Base-by-base conservation (phyloP, 805 yeast genomes). In the Sugiyamaella mastotermitis region DNA sequence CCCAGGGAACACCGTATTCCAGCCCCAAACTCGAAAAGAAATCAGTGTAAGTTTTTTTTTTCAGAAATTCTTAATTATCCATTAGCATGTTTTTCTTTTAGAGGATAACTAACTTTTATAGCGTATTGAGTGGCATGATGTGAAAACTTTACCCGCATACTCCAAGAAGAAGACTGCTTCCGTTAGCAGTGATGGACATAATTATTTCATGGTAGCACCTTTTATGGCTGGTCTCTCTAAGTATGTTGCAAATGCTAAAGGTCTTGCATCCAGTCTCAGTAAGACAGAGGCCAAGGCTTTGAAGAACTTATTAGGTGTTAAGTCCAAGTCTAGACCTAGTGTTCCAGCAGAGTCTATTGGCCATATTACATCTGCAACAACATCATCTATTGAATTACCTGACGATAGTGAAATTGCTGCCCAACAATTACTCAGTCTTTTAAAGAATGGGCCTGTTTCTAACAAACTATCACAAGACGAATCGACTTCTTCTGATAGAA, bases 21-120 rank as follows among this genome's bases (percentile, higher is more conserved):
- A 68, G 46, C 97, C 98, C 1, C 66, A 72, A 42, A 95, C 85
- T 1, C 74, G 95, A 53, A 83, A 83, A 57, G 99, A 92, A 62
- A 94, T 92, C 48, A 74, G 80, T 24, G 40, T 37, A 37, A 20
- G 40, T 37, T 10, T 11, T 22, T n/a, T n/a, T n/a, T n/a, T n/a
- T n/a, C n/a, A n/a, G n/a, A n/a, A n/a, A n/a, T n/a, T n/a, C n/a
- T n/a, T n/a, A n/a, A n/a, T n/a, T n/a, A n/a, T n/a, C n/a, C n/a
- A n/a, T n/a, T n/a, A n/a, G n/a, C n/a, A n/a, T n/a, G n/a, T n/a
- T n/a, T n/a, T n/a, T n/a, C n/a, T n/a, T n/a, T n/a, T n/a, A n/a
- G 10, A n/a, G 26, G 26, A 25, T n/a, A 30, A n/a, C n/a, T n/a
- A n/a, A n/a, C n/a, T n/a, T n/a, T n/a, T 20, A 14, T 26, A 40